phyloP scores from a whole-genome alignment of 495 filamentous ascomycete genomes.

The Astrothelium subdiscretum region DNA sequence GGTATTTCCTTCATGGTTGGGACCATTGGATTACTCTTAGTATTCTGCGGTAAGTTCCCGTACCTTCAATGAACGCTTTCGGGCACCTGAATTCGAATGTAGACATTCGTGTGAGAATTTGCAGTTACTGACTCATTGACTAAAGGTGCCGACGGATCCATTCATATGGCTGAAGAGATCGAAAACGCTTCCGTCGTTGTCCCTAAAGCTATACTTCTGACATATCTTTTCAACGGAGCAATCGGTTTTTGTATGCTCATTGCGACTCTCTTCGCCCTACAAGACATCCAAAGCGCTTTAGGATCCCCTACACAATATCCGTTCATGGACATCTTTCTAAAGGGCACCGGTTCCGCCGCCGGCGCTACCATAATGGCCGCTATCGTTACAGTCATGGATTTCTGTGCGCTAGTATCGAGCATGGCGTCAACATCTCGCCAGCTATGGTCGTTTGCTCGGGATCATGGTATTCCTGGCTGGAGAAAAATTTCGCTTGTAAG shows the following conservation, averaged over 20 bases:
- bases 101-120: no score
- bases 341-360: neutral
- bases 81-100: no score
- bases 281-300: conserved; percentile 15
- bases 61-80: no score
- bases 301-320: neutral
- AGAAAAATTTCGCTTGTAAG: conserved; percentile 16
- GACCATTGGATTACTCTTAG: neutral
- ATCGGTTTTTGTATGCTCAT: conserved; percentile 19
- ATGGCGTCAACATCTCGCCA: conserved; percentile 32
- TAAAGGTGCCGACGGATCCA: neutral
- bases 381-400: neutral
- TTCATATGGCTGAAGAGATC: conserved; percentile 18
- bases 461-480: conserved; percentile 31
- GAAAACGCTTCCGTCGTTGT: conserved; percentile 14
- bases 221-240: conserved; percentile 16
- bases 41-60: neutral
- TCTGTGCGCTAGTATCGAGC: neutral
- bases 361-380: neutral
- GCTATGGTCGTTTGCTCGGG: conserved; percentile 42
- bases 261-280: conserved; percentile 15
- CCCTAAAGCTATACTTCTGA: conserved; percentile 19
- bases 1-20: conserved; percentile 7
- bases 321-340: neutral
- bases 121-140: neutral